Base-by-base conservation (phyloP, 192 early-diverging fungal genomes). In the Podila minutissima region DNA sequence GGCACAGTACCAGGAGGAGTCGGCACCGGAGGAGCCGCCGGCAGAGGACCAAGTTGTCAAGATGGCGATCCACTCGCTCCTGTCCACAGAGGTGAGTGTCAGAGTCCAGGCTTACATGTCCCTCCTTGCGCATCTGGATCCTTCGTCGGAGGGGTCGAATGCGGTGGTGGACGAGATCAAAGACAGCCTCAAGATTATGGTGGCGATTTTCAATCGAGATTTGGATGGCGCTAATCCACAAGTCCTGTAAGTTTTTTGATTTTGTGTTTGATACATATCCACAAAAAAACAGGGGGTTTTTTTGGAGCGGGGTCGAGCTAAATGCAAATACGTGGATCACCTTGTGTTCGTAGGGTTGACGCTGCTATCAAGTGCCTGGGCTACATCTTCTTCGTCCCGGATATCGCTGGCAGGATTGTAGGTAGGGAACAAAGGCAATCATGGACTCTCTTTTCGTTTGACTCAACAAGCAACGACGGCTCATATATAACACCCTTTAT, bases 321-420 rank as follows among this genome's bases (percentile, higher is more conserved):
- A 24, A 24, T 55, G 6, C 5, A 24, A 2, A 26, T 51, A 22
- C n/a, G 4, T 22, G 53, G n/a, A 5, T 53, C 49, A 51, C 20
- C 53, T 55, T 55, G 3, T 55, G 6, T 22, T 55, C 24, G 0
- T 55, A 55, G 53, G n/a, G 4, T 12, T 10, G 11, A 55, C 4
- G 53, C 53, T 55, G 53, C 53, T n/a, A 24, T 55, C n/a, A 55
- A 55, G 24, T 55, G n/a, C 24, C 53, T 55, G 9, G 53, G 53
- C 6, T 55, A 55, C n/a, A 24, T 55, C 24, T 55, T 55, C 20
- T 55, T 55, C 10, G 24, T 24, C 3, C 20, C 53, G 24, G 53
- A 55, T 55, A 55, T 55, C 24, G 53, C 53, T 55, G 24, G 53
- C 53, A 55, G 11, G 53, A 55, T 55, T 26, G 53, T 55, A 8